phyloP scores from a whole-genome alignment of 2,329 filamentous ascomycete genomes.

The Stenocarpella maydis region DNA sequence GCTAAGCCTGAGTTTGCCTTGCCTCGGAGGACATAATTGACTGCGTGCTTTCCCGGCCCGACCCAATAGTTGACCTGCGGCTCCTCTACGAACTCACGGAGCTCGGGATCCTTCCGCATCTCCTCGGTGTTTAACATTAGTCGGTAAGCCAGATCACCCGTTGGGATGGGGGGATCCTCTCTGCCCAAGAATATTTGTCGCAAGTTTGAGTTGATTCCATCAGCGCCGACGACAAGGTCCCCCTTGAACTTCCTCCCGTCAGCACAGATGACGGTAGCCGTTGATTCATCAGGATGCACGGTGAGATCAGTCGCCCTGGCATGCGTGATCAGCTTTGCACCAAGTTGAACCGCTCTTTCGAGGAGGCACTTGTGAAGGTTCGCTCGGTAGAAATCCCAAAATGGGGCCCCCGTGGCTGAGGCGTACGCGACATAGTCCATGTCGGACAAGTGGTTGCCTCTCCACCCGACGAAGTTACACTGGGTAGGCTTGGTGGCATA shows the following conservation, averaged over 20 bases:
- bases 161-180: constrained; percentile 55
- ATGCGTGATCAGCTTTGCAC: constrained; percentile 54
- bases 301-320: constrained; percentile 53
- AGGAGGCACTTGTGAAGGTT: constrained; percentile 59
- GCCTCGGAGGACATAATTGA: constrained; percentile 59
- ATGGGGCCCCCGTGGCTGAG: constrained; percentile 49
- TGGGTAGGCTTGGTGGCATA: constrained; percentile 51
- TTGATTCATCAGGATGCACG: constrained; percentile 43
- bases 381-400: constrained; percentile 64
- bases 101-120: constrained; percentile 55
- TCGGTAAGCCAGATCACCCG: constrained; percentile 60
- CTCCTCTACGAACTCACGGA: constrained; percentile 53
- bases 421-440: constrained; percentile 57
- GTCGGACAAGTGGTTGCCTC: constrained; percentile 55
- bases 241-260: constrained; percentile 48
- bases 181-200: constrained; percentile 53
- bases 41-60: constrained; percentile 59
- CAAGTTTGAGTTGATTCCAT: constrained; percentile 56
- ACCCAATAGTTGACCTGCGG: constrained; percentile 62
- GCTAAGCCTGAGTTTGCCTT: constrained; percentile 14
- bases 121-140: constrained; percentile 54
- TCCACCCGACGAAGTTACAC: constrained; percentile 62
- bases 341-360: constrained; percentile 55
- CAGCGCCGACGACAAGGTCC: constrained; percentile 57
- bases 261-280: constrained; percentile 49